Base-by-base conservation (phyloP, 1,284 basidiomycete genomes). In the Ganoderma leucocontextum region DNA sequence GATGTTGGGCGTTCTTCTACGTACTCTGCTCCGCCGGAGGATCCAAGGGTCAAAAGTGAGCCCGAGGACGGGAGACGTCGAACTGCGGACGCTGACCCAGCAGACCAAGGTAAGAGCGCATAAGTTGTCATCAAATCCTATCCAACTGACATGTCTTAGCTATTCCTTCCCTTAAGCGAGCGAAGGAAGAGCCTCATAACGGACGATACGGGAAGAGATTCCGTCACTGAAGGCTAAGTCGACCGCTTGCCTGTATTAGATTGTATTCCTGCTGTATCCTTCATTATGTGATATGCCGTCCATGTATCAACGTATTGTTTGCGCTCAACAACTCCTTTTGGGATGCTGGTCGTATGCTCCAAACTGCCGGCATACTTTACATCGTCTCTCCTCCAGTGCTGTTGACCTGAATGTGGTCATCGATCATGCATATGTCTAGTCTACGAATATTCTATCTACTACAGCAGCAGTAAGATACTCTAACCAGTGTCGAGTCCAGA, bases 171-270 rank as follows among this genome's bases (percentile, higher is more conserved):
- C 38, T 41, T 4, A 60, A 60, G 39, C 58, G 58, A 25, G 39
- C 42, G 10, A 60, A 60, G 39, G 58, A 60, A 42, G 58, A 60
- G 15, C n/a, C 58, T 29, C 58, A 41, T 41, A 38, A 60, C 5
- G 36, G 22, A 12, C 39, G 58, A 13, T 22, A 22, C 29, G 58
- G 22, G 4, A 60, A 60, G 36, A 42, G 58, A 41, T 25, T 42
- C 38, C 58, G 58, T 15, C n/a, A 38, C 4, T 60, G 25, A 41
- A 58, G 9, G n/a, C 22, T 15, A 22, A 29, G 12, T 6, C 22
- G 7, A 13, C 38, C 22, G 9, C 22, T 9, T 59, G 25, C 22
- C 12, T 4, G 55, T 19, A 36, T 4, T 19, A 35, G 47, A n/a
- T 4, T 3, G 17, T 55, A 19, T 55, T 35, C 53, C 29, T 19